A percentile compares a stretch with the other conserved stretches of the same genome.
Evolutionary conservation across 768 basidiomycete species (phyloP).

Genomic region (Russula earlei): DNA sequence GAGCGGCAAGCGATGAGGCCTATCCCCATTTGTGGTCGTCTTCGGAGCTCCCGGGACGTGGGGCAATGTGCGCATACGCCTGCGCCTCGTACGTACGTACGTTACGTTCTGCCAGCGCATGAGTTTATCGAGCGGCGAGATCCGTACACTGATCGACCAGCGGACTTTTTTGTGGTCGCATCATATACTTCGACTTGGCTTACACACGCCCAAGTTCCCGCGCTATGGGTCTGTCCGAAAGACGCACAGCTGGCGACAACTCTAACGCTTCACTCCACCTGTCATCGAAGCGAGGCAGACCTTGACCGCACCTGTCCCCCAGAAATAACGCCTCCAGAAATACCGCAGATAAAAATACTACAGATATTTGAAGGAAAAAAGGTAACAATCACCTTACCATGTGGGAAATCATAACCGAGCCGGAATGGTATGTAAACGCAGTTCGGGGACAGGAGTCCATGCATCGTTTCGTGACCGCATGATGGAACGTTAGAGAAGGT

Average conservation of each 20-base stretch:
- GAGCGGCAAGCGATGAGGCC: neutral
- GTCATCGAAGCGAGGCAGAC: neutral
- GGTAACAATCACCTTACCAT: neutral
- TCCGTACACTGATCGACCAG: conserved; percentile 7
- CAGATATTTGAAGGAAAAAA: neutral
- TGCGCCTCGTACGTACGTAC: conserved; percentile 5
- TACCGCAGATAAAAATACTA: neutral
- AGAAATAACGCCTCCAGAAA: neutral
- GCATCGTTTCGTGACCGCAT: neutral
- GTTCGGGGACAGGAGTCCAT: conserved; percentile 8
- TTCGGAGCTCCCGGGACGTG: conserved; percentile 4
- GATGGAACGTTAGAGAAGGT: neutral
- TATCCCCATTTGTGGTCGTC: conserved; percentile 12
- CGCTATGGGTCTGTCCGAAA: neutral
- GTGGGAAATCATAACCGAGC: neutral
- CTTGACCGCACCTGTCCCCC: neutral
- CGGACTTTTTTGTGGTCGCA: neutral
- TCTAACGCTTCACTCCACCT: neutral
- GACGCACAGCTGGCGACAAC: neutral
- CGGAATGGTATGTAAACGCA: neutral
- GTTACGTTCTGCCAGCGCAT: neutral
- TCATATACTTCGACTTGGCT: neutral
- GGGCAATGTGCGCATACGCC: too few relatives aligned
- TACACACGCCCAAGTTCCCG: conserved; percentile 1
- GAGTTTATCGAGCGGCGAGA: conserved; percentile 11